Evolutionary conservation across 352 stramenopile genomes (phyloP), one percentile per base, ranked within the genome.

Genomic region (Phytophthora fragariae): DNA sequence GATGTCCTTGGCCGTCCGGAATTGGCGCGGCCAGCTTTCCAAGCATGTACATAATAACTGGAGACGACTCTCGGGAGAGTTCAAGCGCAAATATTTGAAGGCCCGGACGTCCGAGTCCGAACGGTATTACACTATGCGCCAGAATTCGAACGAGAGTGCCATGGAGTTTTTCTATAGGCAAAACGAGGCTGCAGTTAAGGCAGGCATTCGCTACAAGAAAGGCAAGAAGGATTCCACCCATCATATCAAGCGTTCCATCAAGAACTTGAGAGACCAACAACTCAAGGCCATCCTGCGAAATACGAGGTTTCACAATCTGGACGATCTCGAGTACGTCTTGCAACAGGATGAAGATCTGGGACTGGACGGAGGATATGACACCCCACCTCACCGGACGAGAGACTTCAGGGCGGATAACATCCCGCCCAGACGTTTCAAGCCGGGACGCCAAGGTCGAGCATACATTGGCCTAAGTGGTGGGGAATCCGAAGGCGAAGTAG

Each of bases 81-180:
- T 64, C 44, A 8, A 27, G 9, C 24, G 17, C 0, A 55, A 46
- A 24, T 56, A 56, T 7, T 41, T 64, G 21, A 64, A 63, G 37
- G 9, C 57, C 0, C 9, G 14, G 5, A 63, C 57, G 39, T 63
- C 57, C 0, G 57, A 63, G 19, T 12, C 57, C 0, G 37, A 63
- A 7, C 3, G 37, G 4, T 63, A 63, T 14, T 54, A 29, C 39
- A 63, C 57, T 2, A 63, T 63, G 57, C 54, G 27, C 5, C 57
- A 63, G 37, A 63, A 63, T 21, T 17, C 37, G 7, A 11, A 5
- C 14, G 21, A 63, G n/a, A 63, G 4, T 10, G 6, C 57, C 24
- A 27, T 27, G 24, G 24, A 27, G 24, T 27, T 27, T 3, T 27
- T 27, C 24, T 27, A 27, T 3, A 27, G 24, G 24, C 2, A 3